Evolutionary conservation across 306 rosid genomes (phyloP).

Genomic region (Vigna nakashimae): DNA sequence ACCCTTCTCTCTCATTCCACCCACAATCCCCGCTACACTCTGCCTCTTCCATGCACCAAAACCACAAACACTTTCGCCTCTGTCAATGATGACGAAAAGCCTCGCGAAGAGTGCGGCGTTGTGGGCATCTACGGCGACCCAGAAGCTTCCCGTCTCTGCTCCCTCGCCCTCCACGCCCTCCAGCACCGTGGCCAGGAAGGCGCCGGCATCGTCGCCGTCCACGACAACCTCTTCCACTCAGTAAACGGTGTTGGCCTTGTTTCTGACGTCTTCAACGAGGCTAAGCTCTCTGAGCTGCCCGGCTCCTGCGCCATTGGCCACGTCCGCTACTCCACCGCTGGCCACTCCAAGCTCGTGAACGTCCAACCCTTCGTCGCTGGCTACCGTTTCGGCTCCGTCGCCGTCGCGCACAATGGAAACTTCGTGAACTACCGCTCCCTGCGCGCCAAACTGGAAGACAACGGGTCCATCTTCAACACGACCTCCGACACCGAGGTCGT

Average conservation of each 20-base stretch:
- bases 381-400: conserved; percentile 85
- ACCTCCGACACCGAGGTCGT: conserved; percentile 90
- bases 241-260: conserved; percentile 85
- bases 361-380: conserved; percentile 94
- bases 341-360: conserved; percentile 77
- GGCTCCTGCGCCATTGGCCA: conserved; percentile 82
- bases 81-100: conserved; percentile 60
- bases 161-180: conserved; percentile 86
- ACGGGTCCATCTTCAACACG: conserved; percentile 83
- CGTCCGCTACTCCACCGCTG: conserved; percentile 89
- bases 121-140: conserved; percentile 87
- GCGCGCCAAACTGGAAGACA: conserved; percentile 70
- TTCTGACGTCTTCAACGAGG: conserved; percentile 71
- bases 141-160: conserved; percentile 77
- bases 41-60: conserved; percentile 21
- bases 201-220: conserved; percentile 78
- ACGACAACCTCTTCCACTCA: conserved; percentile 61
- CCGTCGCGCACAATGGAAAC: conserved; percentile 91
- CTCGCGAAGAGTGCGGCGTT: conserved; percentile 94
- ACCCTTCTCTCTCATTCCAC: conserved; percentile 24
- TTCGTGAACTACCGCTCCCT: conserved; percentile 76
- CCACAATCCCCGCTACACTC: conserved; percentile 6
- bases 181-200: conserved; percentile 99
- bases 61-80: not conserved
- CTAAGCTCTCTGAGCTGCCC: conserved; percentile 68